Base-by-base conservation (phyloP, 139 green algal species). In the Coelastrella sp. region DNA sequence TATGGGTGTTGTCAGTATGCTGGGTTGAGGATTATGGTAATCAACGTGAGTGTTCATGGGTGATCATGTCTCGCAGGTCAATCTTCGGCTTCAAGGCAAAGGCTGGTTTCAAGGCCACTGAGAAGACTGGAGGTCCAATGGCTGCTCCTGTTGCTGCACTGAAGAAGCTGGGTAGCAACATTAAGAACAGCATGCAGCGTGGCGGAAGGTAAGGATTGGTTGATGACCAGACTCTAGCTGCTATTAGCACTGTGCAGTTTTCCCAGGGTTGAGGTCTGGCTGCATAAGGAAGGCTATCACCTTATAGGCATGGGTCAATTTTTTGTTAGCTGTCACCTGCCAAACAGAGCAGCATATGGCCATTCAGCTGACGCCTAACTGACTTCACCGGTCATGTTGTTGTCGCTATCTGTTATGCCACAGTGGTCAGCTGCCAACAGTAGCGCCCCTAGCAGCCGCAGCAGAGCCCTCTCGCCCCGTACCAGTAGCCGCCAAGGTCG, bases 31-130 rank as follows among this genome's bases (percentile, higher is more conserved):
- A 47, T 47, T 47, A 1, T 47, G 32, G 32, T 47, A 1, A 47
- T 1, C 32, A 47, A 47, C 32, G 1, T 47, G 32, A 47, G 32
- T 47, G 32, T 47, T 47, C 32, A 47, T 47, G 32, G 0, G 32
- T 47, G 32, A 47, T 47, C 0, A 47, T 64, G 5, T 8, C 56
- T n/a, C 32, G 71, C 58, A 89, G 85, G 4, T 91, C 88, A 23
- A 87, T 76, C 20, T 47, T 84, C 6, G 88, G 88, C 5, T 57
- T 91, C 22, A 91, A 91, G 80, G 73, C 32, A 0, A 88, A 76
- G 57, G 80, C 88, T 5, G 88, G 88, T 7, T 91, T 91, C 88
- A 91, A 91, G 73, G 88, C 88, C 13, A 91, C 88, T 13, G 80
- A 91, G 20, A 91, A 91, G 71, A 56, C 66, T 3, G 88, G 88